phyloP scores from a whole-genome alignment of 108 stramenopile genomes.

The Aurantiochytrium sp. region DNA sequence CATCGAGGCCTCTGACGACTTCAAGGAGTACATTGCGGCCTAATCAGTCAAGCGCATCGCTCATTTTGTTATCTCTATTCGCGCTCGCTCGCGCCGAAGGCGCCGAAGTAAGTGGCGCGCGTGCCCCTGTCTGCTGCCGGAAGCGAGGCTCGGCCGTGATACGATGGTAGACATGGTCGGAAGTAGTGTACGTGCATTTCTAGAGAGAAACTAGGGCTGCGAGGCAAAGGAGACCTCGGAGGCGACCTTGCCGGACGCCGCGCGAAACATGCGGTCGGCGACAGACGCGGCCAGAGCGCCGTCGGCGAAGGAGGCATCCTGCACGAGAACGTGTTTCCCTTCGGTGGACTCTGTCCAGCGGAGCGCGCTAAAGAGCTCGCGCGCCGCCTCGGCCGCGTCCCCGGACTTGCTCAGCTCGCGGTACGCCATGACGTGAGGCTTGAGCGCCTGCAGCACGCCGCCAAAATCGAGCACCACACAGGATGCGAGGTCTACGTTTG shows the following conservation, averaged over 20 bases:
- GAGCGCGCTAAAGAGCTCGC: conserved; percentile 69
- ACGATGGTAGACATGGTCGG: no score
- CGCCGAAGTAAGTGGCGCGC: no score
- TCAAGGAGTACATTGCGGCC: not conserved
- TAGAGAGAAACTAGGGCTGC: no score
- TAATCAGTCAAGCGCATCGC: no score
- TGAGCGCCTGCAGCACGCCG: conserved; percentile 55
- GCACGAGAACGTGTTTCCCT: conserved; percentile 52
- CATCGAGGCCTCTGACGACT: not conserved
- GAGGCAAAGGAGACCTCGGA: not conserved
- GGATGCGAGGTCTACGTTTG: conserved; percentile 40
- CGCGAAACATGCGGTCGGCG: conserved; percentile 35
- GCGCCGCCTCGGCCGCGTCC: conserved; percentile 63
- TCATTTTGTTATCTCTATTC: no score
- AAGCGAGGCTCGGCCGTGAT: no score
- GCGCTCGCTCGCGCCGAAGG: no score
- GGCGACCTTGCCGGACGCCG: conserved; percentile 36
- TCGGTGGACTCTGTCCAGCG: conserved; percentile 70
- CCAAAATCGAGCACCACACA: conserved; percentile 80
- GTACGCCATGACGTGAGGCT: conserved; percentile 63
- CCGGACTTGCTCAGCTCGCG: conserved; percentile 65
- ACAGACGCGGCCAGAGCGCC: conserved; percentile 21
- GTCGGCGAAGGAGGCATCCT: conserved; percentile 63
- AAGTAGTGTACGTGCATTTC: no score
- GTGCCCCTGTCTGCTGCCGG: no score